Evolutionary conservation across 2,329 filamentous ascomycete species (phyloP).

Genomic region (Colletotrichum somersetense): DNA sequence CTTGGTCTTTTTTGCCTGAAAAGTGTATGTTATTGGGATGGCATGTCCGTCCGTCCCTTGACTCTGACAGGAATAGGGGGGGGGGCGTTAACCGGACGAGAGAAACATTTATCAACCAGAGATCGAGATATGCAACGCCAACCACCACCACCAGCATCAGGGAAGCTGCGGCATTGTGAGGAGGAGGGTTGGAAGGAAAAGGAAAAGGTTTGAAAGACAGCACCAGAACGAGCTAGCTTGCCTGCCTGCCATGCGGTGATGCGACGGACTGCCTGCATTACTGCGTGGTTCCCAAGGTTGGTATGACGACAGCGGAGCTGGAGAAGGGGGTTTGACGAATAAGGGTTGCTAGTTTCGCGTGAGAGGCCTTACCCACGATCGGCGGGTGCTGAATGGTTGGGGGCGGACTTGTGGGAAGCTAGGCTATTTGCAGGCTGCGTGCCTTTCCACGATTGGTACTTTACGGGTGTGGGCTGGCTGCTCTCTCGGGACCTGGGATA

Average conservation of each 20-base stretch:
- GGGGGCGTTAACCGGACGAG: conserved; percentile 1
- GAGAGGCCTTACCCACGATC: conserved; percentile 40
- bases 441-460: background rate
- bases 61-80: background rate
- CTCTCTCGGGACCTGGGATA: background rate
- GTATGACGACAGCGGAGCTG: background rate
- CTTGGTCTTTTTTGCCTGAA: background rate
- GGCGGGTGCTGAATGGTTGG: conserved; percentile 28
- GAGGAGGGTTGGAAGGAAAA: background rate
- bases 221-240: background rate
- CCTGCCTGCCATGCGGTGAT: background rate
- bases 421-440: background rate
- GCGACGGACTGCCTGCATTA: background rate
- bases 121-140: background rate
- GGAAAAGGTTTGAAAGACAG: background rate
- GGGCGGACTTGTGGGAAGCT: background rate
- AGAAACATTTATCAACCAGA: background rate
- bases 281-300: background rate
- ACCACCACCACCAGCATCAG: conserved; percentile 1
- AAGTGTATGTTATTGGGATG: conserved; percentile 28
- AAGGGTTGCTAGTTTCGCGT: conserved; percentile 29
- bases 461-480: background rate
- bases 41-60: conserved; percentile 21
- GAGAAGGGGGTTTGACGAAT: background rate
- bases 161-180: background rate